Evolutionary conservation across 441 rosid species (phyloP).

Genomic region (Kokia cookei): DNA sequence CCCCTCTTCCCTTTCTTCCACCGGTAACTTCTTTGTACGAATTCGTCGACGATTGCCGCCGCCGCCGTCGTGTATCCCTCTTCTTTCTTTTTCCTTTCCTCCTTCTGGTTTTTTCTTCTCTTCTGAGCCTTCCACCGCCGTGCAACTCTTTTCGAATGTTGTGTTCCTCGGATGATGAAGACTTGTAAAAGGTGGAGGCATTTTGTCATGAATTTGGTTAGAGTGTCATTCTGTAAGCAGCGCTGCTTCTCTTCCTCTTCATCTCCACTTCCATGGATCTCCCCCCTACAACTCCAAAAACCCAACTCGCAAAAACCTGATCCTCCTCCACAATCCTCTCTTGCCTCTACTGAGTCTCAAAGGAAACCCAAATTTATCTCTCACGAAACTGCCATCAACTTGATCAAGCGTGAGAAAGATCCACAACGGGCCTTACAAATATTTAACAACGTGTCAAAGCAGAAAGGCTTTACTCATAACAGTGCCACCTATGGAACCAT

Average conservation of each 20-base stretch:
- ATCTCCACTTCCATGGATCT: constrained; percentile 56
- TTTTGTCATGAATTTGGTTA: constrained; percentile 18
- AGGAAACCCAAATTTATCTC: constrained; percentile 49
- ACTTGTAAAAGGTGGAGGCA: neutral
- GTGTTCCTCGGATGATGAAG: constrained; percentile 6
- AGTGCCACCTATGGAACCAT: constrained; percentile 70
- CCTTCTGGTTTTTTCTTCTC: no score
- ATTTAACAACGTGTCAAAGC: constrained; percentile 61
- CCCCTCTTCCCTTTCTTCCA: no score
- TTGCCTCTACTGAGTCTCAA: constrained; percentile 6
- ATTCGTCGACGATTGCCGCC: no score
- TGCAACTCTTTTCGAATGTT: no score
- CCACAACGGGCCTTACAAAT: constrained; percentile 59
- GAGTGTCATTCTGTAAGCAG: constrained; percentile 4
- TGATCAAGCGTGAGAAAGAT: constrained; percentile 68
- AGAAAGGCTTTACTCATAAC: constrained; percentile 76
- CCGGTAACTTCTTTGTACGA: no score
- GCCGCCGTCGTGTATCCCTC: no score
- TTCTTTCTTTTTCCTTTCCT: no score
- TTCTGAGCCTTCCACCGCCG: no score
- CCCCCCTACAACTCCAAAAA: constrained; percentile 38
- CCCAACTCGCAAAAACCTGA: constrained; percentile 17
- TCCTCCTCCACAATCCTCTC: constrained; percentile 29
- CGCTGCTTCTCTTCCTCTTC: constrained; percentile 31
- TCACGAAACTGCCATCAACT: constrained; percentile 49